Conservation (phyloP, 78 protist genomes). For the Trichosphaerium sp. region DNA sequence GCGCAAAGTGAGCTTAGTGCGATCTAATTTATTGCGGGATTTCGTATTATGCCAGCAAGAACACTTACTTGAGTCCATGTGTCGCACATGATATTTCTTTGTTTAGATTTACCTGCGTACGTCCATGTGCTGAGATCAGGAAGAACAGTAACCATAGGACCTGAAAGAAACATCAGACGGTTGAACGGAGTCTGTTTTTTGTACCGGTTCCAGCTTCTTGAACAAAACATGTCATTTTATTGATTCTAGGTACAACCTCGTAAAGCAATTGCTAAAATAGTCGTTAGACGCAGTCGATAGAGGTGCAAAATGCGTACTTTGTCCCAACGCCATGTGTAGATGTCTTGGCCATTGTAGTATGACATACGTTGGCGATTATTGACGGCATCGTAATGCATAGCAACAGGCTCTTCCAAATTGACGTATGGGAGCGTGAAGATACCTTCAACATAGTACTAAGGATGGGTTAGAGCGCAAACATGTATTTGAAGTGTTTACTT, state of each 20-base stretch:
- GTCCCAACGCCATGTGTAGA: not conserved
- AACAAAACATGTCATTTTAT: not conserved
- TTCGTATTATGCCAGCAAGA: not conserved
- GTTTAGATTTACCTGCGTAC: not conserved
- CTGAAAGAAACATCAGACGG: too few species aligned
- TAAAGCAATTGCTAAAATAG: not conserved
- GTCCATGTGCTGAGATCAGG: constrained; percentile 17
- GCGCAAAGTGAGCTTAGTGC: constrained; percentile 5
- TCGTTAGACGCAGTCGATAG: not conserved
- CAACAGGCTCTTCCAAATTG: constrained; percentile 48
- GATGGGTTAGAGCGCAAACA: too few species aligned
- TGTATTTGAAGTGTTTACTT: too few species aligned
- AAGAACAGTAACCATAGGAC: constrained; percentile 4
- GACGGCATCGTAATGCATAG: constrained; percentile 21
- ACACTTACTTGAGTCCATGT: not conserved
- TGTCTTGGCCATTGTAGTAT: constrained; percentile 28
- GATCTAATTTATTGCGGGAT: constrained; percentile 8
- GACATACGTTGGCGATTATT: constrained; percentile 48
- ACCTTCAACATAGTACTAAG: constrained; percentile 33
- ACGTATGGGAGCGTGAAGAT: constrained; percentile 39
- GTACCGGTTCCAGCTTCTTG: too few species aligned
- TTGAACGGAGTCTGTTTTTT: too few species aligned
- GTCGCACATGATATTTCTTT: not conserved
- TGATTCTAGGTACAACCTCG: not conserved
- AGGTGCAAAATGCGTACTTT: too few species aligned